Percentiles rank a stretch among this genome's conserved stretches.
These are phyloP conservation scores for Populus pruinosa DNA, from an alignment of 345 rosid species.

Conservation along the genomic window DNA sequence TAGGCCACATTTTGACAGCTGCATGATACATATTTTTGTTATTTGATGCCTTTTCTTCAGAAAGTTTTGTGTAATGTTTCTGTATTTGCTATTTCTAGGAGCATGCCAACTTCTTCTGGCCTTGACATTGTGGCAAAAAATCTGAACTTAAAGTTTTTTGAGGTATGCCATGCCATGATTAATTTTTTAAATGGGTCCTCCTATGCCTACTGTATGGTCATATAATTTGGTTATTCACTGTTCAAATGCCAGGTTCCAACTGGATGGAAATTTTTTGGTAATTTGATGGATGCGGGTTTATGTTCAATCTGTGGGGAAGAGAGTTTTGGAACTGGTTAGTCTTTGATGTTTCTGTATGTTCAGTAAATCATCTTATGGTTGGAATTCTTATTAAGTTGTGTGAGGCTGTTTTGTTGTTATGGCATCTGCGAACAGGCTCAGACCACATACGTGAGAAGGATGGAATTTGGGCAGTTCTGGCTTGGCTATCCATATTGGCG, in stretches of 20 bases:
- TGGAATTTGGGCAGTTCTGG: constrained; percentile 98
- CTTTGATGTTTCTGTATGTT: constrained; percentile 8
- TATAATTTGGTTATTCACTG: constrained; percentile 16
- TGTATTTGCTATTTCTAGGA: constrained; percentile 51
- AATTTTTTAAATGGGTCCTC: neutral
- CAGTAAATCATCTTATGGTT: neutral
- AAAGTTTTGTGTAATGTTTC: neutral
- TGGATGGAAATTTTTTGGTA: constrained; percentile 99
- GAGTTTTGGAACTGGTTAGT: constrained; percentile 97
- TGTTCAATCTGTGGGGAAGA: constrained; percentile 99
- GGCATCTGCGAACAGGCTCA: constrained; percentile 54
- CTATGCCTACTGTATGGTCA: neutral
- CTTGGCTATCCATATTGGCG: constrained; percentile 96
- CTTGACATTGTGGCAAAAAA: constrained; percentile 92
- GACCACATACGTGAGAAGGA: constrained; percentile 99
- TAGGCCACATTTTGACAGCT: neutral
- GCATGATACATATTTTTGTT: neutral
- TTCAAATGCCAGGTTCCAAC: constrained; percentile 74
- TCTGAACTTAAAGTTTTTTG: constrained; percentile 87
- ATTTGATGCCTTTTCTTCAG: neutral
- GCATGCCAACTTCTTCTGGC: constrained; percentile 99
- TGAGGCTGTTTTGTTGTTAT: constrained; percentile 9
- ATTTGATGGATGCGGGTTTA: constrained; percentile 96
- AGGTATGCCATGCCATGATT: constrained; percentile 42
- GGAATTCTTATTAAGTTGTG: neutral